phyloP scores from a whole-genome alignment of 768 basidiomycete genomes.

The Macrolepiota dolichaula region DNA sequence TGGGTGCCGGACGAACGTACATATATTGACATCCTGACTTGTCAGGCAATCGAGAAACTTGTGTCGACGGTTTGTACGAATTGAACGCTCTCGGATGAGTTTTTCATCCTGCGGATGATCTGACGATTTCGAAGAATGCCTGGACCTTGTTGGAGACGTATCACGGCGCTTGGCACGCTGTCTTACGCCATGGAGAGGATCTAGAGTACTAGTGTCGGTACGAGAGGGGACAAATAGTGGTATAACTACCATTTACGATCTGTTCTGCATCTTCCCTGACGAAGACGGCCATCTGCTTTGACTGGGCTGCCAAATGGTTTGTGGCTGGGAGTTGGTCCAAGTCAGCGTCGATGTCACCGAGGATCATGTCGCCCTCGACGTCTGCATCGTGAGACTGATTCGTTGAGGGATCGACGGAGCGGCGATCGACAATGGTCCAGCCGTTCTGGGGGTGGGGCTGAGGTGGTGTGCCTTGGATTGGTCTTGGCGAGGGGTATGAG shows the following conservation, averaged over 20 bases:
- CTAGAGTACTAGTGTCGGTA: slow-evolving; percentile 30
- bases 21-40: slow-evolving; percentile 77
- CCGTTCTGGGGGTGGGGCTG: slow-evolving; percentile 43
- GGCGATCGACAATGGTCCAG: slow-evolving; percentile 67
- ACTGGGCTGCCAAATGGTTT: slow-evolving; percentile 30
- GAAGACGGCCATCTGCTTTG: slow-evolving; percentile 40
- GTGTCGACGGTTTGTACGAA: slow-evolving; percentile 70
- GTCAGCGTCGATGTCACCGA: slow-evolving; percentile 73
- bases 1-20: slow-evolving; percentile 37
- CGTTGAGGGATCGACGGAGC: slow-evolving; percentile 13
- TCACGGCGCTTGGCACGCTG: slow-evolving; percentile 39
- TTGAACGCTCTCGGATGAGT: slow-evolving; percentile 69
- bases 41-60: slow-evolving; percentile 82
- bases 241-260: slow-evolving; percentile 66
- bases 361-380: slow-evolving; percentile 71
- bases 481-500: slow-evolving; percentile 56
- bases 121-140: slow-evolving; percentile 19
- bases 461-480: slow-evolving; percentile 4
- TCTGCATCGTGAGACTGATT: slow-evolving; percentile 46
- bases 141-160: slow-evolving; percentile 25
- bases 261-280: slow-evolving; percentile 70
- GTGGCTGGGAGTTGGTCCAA: slow-evolving; percentile 24
- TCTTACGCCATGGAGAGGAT: slow-evolving; percentile 56
- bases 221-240: not conserved
- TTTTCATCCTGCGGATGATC: slow-evolving; percentile 37